Evolutionary conservation across 83 land plant genomes (phyloP).

Genomic region (Picea abies): DNA sequence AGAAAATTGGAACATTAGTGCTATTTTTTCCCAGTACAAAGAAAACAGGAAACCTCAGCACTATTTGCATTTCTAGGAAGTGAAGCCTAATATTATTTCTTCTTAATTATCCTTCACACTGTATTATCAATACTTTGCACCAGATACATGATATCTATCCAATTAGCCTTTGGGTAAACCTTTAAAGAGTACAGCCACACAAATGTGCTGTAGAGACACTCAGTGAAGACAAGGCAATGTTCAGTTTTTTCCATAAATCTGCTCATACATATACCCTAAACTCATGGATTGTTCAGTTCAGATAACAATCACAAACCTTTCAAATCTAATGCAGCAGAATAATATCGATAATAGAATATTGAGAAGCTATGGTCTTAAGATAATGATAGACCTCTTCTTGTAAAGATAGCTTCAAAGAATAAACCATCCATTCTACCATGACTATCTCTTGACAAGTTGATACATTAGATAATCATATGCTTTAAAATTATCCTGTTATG

Average conservation of each 20-base stretch:
- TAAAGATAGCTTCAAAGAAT: background rate
- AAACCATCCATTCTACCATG: background rate
- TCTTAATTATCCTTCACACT: background rate
- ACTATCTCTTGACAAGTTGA: background rate
- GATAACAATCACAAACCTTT: background rate
- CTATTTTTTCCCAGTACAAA: no score
- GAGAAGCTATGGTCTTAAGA: background rate
- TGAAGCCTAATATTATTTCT: background rate
- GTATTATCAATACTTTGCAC: background rate
- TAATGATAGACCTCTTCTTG: background rate
- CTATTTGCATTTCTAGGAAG: background rate
- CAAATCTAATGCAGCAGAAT: background rate
- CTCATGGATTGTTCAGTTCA: background rate
- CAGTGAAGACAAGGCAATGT: background rate
- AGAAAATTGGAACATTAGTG: no score
- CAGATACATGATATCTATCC: background rate
- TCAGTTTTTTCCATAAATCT: background rate
- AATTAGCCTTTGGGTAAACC: background rate
- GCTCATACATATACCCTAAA: background rate
- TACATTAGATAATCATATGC: background rate
- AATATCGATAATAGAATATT: background rate
- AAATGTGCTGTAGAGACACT: conserved; percentile 6
- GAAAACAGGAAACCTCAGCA: conserved; percentile 2
- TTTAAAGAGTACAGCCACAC: conserved; percentile 3
- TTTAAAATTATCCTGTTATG: background rate